These are phyloP conservation scores for Jimgerdemannia flammicorona DNA, from an alignment of 192 early-diverging fungal species.

Conservation along the genomic window DNA sequence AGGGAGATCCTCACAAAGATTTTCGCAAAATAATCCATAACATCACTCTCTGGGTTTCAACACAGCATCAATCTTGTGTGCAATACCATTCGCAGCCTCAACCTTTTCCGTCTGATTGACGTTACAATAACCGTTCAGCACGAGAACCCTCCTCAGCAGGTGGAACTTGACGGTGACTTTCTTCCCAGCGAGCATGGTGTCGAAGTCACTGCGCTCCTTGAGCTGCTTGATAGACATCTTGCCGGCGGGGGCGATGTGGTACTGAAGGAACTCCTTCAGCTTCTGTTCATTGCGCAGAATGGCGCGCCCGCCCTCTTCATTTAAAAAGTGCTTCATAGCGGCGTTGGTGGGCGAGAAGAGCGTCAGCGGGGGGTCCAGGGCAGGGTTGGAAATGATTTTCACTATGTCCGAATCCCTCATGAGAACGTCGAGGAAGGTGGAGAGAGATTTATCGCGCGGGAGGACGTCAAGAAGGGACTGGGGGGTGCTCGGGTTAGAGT, in stretches of 20 bases:
- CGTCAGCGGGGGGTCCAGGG: conserved; percentile 17
- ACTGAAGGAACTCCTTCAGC: conserved; percentile 17
- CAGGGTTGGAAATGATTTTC: conserved; percentile 13
- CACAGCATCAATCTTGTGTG: conserved; percentile 27
- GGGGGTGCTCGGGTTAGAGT: background rate
- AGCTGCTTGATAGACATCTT: conserved; percentile 10
- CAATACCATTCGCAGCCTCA: conserved; percentile 26
- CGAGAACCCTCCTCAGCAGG: background rate
- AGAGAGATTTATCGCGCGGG: conserved; percentile 22
- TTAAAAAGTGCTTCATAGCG: conserved; percentile 18
- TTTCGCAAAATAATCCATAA: background rate
- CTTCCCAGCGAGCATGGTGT: conserved; percentile 8
- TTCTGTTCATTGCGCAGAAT: background rate
- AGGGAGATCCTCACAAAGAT: too few species aligned
- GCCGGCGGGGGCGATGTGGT: conserved; percentile 24
- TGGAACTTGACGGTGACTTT: conserved; percentile 13
- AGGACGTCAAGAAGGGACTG: conserved; percentile 33
- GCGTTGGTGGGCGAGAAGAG: conserved; percentile 29
- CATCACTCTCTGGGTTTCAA: background rate
- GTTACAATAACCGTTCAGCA: conserved; percentile 16
- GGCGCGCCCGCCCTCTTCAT: conserved; percentile 1
- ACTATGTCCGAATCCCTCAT: conserved; percentile 23
- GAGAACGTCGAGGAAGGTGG: conserved; percentile 30
- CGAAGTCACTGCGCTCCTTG: conserved; percentile 4
- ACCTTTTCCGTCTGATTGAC: conserved; percentile 11